Evolutionary conservation across 805 yeast species (phyloP).

Genomic region (Blastobotrys attinorum): DNA sequence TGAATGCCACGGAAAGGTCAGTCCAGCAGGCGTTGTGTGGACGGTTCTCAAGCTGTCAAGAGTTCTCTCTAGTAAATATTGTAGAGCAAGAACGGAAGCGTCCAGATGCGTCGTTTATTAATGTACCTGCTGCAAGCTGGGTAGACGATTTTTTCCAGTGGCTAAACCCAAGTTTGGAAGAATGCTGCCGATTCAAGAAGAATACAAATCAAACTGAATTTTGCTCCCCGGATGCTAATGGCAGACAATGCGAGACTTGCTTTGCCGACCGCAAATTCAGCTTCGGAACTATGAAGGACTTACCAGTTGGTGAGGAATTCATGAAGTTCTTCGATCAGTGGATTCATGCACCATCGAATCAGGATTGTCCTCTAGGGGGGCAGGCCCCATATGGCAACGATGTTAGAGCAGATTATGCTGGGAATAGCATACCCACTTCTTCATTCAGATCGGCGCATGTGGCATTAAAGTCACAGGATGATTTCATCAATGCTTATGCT

Average conservation of each 20-base stretch:
- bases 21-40: constrained; percentile 80
- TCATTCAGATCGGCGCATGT: constrained; percentile 73
- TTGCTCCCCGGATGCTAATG: constrained; percentile 60
- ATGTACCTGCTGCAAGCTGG: constrained; percentile 88
- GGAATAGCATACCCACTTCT: constrained; percentile 42
- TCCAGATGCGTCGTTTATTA: constrained; percentile 52
- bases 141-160: constrained; percentile 82
- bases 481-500: constrained; percentile 72
- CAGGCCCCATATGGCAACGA: constrained; percentile 79
- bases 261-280: constrained; percentile 58
- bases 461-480: constrained; percentile 74
- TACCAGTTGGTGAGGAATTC: constrained; percentile 71
- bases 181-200: constrained; percentile 73
- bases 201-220: constrained; percentile 41
- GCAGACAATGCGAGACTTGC: constrained; percentile 68
- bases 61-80: constrained; percentile 69
- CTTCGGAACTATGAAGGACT: constrained; percentile 60
- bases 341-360: constrained; percentile 78
- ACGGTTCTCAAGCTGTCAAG: constrained; percentile 74
- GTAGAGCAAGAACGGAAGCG: constrained; percentile 79
- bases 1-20: constrained; percentile 51
- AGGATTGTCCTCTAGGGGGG: constrained; percentile 94
- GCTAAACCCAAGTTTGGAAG: constrained; percentile 78
- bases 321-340: constrained; percentile 67
- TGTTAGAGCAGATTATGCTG: constrained; percentile 37